Conservation (phyloP, 208 protist genomes). For the Novymonas esmeraldas region DNA sequence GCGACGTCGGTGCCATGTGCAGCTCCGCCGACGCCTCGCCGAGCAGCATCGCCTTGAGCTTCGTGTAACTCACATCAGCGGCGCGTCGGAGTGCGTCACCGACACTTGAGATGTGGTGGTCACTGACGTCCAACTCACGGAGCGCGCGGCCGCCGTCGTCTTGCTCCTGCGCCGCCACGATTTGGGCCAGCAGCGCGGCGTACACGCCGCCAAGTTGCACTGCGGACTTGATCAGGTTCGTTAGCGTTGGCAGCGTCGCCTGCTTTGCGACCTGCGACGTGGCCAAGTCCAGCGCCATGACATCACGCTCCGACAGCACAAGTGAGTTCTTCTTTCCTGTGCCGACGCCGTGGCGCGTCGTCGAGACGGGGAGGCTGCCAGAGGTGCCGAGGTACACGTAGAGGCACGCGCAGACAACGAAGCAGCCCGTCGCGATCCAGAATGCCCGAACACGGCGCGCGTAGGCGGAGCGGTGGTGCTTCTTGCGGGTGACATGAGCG, state of each 20-base stretch:
- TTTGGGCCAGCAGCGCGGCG: constrained; percentile 28
- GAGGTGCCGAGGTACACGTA: constrained; percentile 7
- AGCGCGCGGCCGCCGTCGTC: constrained; percentile 15
- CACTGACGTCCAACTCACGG: constrained; percentile 8
- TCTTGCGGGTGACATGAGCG: background rate
- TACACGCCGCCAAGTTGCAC: constrained; percentile 24
- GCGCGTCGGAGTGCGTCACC: constrained; percentile 11
- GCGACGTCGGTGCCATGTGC: constrained; percentile 18
- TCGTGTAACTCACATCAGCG: constrained; percentile 37
- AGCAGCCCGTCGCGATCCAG: constrained; percentile 24
- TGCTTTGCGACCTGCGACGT: constrained; percentile 17
- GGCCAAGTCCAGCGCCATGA: constrained; percentile 15
- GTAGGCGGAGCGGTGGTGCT: background rate
- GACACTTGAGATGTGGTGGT: constrained; percentile 3
- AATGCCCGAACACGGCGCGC: background rate
- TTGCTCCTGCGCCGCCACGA: constrained; percentile 19
- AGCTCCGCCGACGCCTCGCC: constrained; percentile 25
- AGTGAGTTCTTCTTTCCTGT: background rate
- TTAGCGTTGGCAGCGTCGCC: constrained; percentile 26
- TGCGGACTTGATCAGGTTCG: constrained; percentile 20
- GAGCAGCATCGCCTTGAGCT: constrained; percentile 44
- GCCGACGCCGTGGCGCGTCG: background rate
- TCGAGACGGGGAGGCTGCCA: background rate
- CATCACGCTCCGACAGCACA: constrained; percentile 28
- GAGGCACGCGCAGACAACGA: constrained; percentile 7